These are phyloP conservation scores for Epichloe gansuensis DNA, from an alignment of 2,329 filamentous ascomycete genomes.

Conservation along the genomic window DNA sequence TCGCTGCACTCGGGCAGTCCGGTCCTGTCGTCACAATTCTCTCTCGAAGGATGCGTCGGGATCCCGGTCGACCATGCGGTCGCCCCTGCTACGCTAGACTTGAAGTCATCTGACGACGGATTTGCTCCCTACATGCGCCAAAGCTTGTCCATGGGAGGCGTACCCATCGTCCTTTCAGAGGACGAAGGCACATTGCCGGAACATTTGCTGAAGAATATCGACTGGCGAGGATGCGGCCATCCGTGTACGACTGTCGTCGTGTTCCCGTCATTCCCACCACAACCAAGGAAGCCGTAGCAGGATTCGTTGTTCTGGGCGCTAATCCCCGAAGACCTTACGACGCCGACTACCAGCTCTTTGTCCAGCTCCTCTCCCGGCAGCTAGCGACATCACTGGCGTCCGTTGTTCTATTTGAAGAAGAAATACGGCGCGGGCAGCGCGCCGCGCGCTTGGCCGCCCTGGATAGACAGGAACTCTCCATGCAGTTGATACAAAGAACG, in stretches of 20 bases:
- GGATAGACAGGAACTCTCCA: constrained; percentile 65
- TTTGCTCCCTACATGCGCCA: constrained; percentile 68
- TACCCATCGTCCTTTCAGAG: constrained; percentile 56
- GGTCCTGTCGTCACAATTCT: constrained; percentile 47
- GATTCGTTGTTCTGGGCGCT: constrained; percentile 66
- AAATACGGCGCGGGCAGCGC: constrained; percentile 61
- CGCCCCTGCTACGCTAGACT: constrained; percentile 50
- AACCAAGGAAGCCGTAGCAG: constrained; percentile 57
- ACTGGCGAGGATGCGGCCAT: constrained; percentile 61
- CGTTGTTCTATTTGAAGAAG: constrained; percentile 72
- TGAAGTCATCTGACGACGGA: constrained; percentile 56
- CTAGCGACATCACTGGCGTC: constrained; percentile 70
- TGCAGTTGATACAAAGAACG: constrained; percentile 56
- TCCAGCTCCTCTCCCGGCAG: constrained; percentile 63
- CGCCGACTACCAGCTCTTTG: constrained; percentile 67
- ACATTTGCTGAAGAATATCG: constrained; percentile 52
- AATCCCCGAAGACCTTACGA: constrained; percentile 72
- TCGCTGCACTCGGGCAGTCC: constrained; percentile 59
- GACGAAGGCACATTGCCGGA: constrained; percentile 53
- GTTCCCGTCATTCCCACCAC: constrained; percentile 66
- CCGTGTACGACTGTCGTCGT: constrained; percentile 59
- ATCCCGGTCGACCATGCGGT: constrained; percentile 51
- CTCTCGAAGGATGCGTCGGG: constrained; percentile 62
- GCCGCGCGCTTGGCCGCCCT: constrained; percentile 64
- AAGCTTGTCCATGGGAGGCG: constrained; percentile 53